Evolutionary conservation across 192 early-diverging fungal species (phyloP).

Genomic region (Podila minutissima): DNA sequence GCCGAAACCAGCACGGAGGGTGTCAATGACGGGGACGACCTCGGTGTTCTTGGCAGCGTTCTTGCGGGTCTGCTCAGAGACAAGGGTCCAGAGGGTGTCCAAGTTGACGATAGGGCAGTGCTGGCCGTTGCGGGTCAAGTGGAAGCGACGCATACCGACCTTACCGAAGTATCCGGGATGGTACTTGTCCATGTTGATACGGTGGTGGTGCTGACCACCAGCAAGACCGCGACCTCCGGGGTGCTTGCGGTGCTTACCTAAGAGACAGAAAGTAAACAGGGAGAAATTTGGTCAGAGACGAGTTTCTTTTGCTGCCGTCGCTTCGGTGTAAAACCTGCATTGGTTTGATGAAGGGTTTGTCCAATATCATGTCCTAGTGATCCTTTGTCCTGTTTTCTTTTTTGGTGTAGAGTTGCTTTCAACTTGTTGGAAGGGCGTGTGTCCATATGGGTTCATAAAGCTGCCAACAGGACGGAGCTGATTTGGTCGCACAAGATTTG

Average conservation of each 20-base stretch:
- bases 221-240: slow-evolving; percentile 99
- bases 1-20: slow-evolving; percentile 82
- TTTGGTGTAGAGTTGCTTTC: too few relatives aligned
- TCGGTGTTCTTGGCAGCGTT: slow-evolving; percentile 86
- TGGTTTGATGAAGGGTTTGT: background rate
- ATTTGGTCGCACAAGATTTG: too few relatives aligned
- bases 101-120: slow-evolving; percentile 88
- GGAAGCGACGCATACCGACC: slow-evolving; percentile 99
- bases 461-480: too few relatives aligned
- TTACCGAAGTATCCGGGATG: slow-evolving; percentile 99
- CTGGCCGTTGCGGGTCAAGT: slow-evolving; percentile 92
- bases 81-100: slow-evolving; percentile 90
- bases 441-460: too few relatives aligned
- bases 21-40: slow-evolving; percentile 94
- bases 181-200: slow-evolving; percentile 99
- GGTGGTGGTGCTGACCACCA: slow-evolving; percentile 99
- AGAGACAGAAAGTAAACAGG: background rate
- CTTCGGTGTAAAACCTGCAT: background rate
- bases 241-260: slow-evolving; percentile 99
- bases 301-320: background rate
- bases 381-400: too few relatives aligned
- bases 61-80: slow-evolving; percentile 82
- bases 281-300: background rate
- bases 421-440: too few relatives aligned
- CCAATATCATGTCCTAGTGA: background rate